Base-by-base conservation (phyloP, 2,329 filamentous ascomycete species). In the Cadophora sp. region DNA sequence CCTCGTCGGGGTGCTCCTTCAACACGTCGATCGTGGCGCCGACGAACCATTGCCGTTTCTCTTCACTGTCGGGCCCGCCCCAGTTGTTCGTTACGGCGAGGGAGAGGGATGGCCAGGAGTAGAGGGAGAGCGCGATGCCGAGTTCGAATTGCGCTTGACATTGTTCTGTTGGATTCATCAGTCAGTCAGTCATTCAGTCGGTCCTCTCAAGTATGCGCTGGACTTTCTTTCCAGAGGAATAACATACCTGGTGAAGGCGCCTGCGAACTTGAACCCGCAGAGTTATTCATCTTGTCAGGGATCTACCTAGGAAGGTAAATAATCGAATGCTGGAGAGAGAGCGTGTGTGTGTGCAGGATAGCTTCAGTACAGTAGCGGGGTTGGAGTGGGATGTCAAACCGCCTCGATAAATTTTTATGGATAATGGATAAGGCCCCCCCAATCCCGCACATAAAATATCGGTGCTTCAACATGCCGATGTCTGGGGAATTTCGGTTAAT, bases 21-120 rank as follows among this genome's bases (percentile, higher is more conserved):
- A 97, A 91, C 70, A 97, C 87, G 30, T 97, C 93, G 67, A 90
- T 91, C 62, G 98, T 85, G 51, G 91, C 92, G 70, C 94, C 94
- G 61, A 92, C 95, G 75, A 99, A 92, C 95, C 94, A 98, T 84
- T 97, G 95, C 75, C 95, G 91, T 83, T 98, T 98, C 80, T 96
- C 93, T 68, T 84, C 89, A 91, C 66, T 70, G 76, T 93, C 89
- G 48, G 92, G 88, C 1, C 95, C 96, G 74, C 95, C 96, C 91
- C 94, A 97, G 80, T 88, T 85, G 79, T 93, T 93, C 78, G 92
- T 87, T 53, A 97, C 92, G 56, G 96, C 93, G 76, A 97, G 89
- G 59, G 91, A 91, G 63, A 99, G 89, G 39, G 93, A 91, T 8
- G 91, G 89, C 96, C 96, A 99, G 76, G 92, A 87, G 82, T 94